Percentiles rank a stretch among this genome's conserved stretches.
These are phyloP conservation scores for Agaricus sinodeliciosus DNA, from an alignment of 768 basidiomycete species.

Conservation along the genomic window DNA sequence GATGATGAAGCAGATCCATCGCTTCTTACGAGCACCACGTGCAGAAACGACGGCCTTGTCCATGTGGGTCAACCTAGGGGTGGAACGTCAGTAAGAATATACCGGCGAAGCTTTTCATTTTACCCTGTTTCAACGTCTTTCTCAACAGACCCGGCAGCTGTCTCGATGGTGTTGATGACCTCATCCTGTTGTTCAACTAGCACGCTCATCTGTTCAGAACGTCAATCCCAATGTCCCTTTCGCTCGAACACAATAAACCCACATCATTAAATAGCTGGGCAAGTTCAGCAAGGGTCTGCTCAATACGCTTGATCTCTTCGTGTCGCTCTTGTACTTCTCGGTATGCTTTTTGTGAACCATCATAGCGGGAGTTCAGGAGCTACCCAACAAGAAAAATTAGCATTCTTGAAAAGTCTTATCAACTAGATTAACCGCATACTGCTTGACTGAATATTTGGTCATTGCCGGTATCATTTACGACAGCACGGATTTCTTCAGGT, in stretches of 20 bases:
- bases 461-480: conserved; percentile 78
- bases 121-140: conserved; percentile 86
- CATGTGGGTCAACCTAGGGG: conserved; percentile 69
- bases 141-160: conserved; percentile 65
- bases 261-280: conserved; percentile 96
- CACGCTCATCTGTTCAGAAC: conserved; percentile 70
- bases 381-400: conserved; percentile 22
- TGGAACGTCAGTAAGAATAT: conserved; percentile 7
- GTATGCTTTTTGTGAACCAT: conserved; percentile 84
- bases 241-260: conserved; percentile 17
- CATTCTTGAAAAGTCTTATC: background rate
- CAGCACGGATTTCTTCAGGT: conserved; percentile 79
- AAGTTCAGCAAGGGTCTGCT: conserved; percentile 86
- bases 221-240: background rate
- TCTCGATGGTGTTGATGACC: conserved; percentile 75
- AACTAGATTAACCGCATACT: conserved; percentile 31
- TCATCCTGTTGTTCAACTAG: conserved; percentile 95
- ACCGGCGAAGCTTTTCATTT: conserved; percentile 15
- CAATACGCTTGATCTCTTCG: conserved; percentile 93
- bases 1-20: conserved; percentile 94
- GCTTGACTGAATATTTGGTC: conserved; percentile 90
- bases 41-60: conserved; percentile 85
- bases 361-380: conserved; percentile 83
- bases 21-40: conserved; percentile 85
- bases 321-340: conserved; percentile 97